Percentiles rank a stretch among this genome's conserved stretches.
phyloP scores from a whole-genome alignment of 768 basidiomycete genomes.

The Hortiboletus flavorubellus region DNA sequence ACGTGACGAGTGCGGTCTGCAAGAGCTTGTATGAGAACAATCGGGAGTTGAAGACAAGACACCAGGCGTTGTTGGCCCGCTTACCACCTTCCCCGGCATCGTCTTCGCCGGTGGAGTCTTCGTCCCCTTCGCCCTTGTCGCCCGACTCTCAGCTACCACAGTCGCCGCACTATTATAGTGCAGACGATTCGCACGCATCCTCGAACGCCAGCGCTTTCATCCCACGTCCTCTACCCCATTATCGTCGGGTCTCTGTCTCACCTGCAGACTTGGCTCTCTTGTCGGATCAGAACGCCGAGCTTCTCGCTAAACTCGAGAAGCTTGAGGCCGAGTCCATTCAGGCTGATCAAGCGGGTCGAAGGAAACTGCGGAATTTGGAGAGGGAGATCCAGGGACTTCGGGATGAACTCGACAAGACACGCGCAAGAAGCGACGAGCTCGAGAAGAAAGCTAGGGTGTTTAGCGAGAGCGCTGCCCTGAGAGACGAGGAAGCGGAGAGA shows the following conservation, averaged over 20 bases:
- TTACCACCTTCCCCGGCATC: conserved; percentile 47
- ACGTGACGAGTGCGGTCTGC: conserved; percentile 61
- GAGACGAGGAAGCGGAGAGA: conserved; percentile 31
- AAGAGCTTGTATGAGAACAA: conserved; percentile 71
- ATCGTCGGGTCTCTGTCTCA: conserved; percentile 55
- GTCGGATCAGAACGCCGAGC: conserved; percentile 81
- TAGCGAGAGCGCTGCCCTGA: conserved; percentile 22
- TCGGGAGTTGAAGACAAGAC: conserved; percentile 62
- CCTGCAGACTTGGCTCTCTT: conserved; percentile 67
- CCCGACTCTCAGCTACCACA: conserved; percentile 27
- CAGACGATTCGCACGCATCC: conserved; percentile 25
- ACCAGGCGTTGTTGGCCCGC: conserved; percentile 66
- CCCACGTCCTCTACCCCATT: conserved; percentile 27
- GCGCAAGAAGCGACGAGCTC: conserved; percentile 64
- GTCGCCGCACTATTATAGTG: conserved; percentile 34
- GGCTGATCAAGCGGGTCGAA: conserved; percentile 64
- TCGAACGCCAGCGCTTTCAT: conserved; percentile 16
- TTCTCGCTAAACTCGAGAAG: conserved; percentile 69
- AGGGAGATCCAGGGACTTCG: conserved; percentile 74
- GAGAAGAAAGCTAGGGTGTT: conserved; percentile 59
- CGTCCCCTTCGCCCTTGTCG: conserved; percentile 23
- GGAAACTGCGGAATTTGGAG: conserved; percentile 69
- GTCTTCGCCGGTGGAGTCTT: conserved; percentile 30
- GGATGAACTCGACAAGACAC: conserved; percentile 75
- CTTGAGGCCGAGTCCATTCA: conserved; percentile 68